Evolutionary conservation across 805 yeast genomes (phyloP).

Genomic region (Metschnikowia colocasiae): DNA sequence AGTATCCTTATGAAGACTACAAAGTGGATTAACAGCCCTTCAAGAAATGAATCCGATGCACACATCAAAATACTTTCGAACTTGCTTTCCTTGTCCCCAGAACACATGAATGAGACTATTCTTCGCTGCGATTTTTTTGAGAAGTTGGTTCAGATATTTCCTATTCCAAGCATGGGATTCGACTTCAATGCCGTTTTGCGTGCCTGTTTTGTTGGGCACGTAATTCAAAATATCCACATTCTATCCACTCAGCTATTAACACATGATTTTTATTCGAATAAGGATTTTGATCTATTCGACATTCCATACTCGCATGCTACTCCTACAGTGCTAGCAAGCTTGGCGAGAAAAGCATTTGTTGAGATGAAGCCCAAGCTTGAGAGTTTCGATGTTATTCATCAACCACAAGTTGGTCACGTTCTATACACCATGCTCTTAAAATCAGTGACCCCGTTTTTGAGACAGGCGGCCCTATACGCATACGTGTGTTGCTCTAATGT

Average conservation of each 20-base stretch:
- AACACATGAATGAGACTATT: conserved; percentile 31
- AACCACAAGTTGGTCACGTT: conserved; percentile 33
- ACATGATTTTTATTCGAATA: conserved; percentile 24
- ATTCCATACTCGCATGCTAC: conserved; percentile 32
- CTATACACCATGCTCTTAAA: conserved; percentile 54
- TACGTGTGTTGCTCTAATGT: conserved; percentile 50
- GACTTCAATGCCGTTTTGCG: conserved; percentile 46
- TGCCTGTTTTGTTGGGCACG: conserved; percentile 48
- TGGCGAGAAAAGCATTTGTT: conserved; percentile 25
- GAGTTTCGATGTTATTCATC: conserved; percentile 12
- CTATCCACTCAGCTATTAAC: conserved; percentile 26
- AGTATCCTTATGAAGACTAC: conserved; percentile 32
- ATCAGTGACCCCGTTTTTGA: conserved; percentile 58
- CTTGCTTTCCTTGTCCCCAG: conserved; percentile 31
- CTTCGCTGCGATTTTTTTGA: conserved; percentile 51
- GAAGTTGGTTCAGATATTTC: conserved; percentile 45
- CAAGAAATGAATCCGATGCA: conserved; percentile 24
- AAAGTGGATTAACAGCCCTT: conserved; percentile 32
- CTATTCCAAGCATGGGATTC: conserved; percentile 44
- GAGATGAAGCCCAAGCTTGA: conserved; percentile 13
- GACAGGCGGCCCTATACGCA: conserved; percentile 58
- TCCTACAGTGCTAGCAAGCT: conserved; percentile 19
- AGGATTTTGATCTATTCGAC: conserved; percentile 30
- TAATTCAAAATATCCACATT: conserved; percentile 43
- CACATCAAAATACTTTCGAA: conserved; percentile 33